phyloP scores from a whole-genome alignment of 2,329 filamentous ascomycete genomes.

The Fusarium siculi region DNA sequence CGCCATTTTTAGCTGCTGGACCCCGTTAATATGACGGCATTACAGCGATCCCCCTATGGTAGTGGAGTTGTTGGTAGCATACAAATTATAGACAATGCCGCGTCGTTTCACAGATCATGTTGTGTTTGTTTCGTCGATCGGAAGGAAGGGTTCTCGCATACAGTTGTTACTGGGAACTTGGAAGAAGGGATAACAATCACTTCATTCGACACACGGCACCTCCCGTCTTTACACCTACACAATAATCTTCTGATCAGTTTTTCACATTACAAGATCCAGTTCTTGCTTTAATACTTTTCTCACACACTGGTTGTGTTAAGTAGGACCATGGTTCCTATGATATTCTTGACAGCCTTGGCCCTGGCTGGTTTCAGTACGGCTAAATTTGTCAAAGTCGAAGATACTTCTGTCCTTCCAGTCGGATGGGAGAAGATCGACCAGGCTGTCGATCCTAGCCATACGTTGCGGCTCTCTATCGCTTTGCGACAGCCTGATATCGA shows the following conservation, averaged over 20 bases:
- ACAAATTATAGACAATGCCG: constrained; percentile 12
- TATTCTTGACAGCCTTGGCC: constrained; percentile 28
- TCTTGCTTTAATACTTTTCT: not conserved
- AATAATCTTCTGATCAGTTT: not conserved
- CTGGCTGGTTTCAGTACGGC: constrained; percentile 41
- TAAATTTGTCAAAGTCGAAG: constrained; percentile 42
- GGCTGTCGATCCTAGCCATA: constrained; percentile 37
- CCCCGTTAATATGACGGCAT: constrained; percentile 36
- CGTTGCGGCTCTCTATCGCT: constrained; percentile 48
- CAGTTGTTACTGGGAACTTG: not conserved
- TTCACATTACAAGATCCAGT: not conserved
- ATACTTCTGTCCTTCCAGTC: constrained; percentile 41
- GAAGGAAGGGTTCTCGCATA: not conserved
- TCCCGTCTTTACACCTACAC: not conserved
- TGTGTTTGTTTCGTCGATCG: not conserved
- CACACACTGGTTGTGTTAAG: not conserved
- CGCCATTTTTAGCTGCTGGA: constrained; percentile 15
- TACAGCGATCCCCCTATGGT: constrained; percentile 31
- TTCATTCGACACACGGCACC: not conserved
- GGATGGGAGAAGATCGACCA: constrained; percentile 46
- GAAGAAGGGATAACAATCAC: not conserved
- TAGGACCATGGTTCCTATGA: constrained; percentile 27
- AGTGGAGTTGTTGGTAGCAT: constrained; percentile 23
- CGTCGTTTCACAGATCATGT: not conserved
- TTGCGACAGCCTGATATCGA: constrained; percentile 47